These are phyloP conservation scores for Calonectria hongkongensis DNA, from an alignment of 2,329 filamentous ascomycete genomes.

Conservation along the genomic window DNA sequence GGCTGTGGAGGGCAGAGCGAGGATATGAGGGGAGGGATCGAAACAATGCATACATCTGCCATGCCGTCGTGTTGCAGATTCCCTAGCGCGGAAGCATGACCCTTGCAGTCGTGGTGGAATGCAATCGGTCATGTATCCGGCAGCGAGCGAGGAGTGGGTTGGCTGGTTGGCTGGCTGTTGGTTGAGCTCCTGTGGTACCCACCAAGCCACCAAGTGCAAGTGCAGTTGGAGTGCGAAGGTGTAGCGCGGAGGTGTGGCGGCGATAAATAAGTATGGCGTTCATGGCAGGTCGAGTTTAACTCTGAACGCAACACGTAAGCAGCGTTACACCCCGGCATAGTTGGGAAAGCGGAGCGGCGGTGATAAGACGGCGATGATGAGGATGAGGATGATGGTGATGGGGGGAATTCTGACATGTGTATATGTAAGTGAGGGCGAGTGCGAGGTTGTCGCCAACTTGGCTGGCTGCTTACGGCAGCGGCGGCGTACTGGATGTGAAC, in stretches of 20 bases:
- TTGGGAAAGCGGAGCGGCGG: too few relatives aligned
- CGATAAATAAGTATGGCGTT: slow-evolving; percentile 18
- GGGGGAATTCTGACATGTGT: not conserved
- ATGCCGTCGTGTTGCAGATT: slow-evolving; percentile 23
- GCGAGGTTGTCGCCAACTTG: slow-evolving; percentile 16
- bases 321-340: not conserved
- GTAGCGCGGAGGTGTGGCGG: not conserved
- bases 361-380: not conserved
- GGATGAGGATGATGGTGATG: not conserved
- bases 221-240: not conserved
- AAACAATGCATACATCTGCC: slow-evolving; percentile 5
- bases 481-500: not conserved
- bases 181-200: slow-evolving; percentile 13
- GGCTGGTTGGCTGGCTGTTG: not conserved
- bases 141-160: slow-evolving; percentile 11
- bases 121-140: slow-evolving; percentile 24
- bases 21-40: slow-evolving; percentile 4
- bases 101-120: slow-evolving; percentile 25
- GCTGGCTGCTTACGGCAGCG: slow-evolving; percentile 9
- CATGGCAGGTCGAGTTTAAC: slow-evolving; percentile 16
- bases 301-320: not conserved
- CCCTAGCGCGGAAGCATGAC: slow-evolving; percentile 19
- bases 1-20: not conserved
- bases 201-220: slow-evolving; percentile 7
- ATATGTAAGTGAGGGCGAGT: slow-evolving; percentile 21